Evolutionary conservation across 306 rosid species (phyloP), one percentile per base, ranked within the genome.

Genomic region (Adenanthera pavonina): DNA sequence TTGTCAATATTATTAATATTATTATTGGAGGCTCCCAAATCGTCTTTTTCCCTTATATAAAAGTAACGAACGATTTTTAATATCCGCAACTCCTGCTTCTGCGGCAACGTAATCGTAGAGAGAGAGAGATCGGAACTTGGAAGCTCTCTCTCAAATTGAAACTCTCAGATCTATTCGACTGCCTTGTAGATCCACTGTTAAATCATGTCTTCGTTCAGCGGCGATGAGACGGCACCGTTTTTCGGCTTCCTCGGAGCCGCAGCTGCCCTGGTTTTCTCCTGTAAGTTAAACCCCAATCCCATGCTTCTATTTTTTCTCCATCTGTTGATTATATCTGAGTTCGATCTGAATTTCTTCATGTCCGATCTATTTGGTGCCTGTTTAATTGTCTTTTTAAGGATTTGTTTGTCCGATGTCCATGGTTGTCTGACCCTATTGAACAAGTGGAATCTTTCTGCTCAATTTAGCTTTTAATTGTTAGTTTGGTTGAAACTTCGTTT

Each of bases 201-300:
- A 17, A 43, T n/a, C 35, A 92, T 92, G 97, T 82, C 94, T 83
- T 53, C 85, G 6, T 92, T 92, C 84, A 83, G 93, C 88, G 97
- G 97, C 90, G 97, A 92, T 86, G 97, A 92, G 71, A 92, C 97
- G 67, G 97, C 97, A 20, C 97, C 97, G 56, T 92, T 92, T 78
- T 92, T 92, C 74, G 97, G 97, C 91, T 92, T 92, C 90, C 94
- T 92, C n/a, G 97, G 97, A 41, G 97, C 97, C 76, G 97, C 97
- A 7, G 93, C 94, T 25, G 97, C 97, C 8, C 94, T 92, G 48
- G 91, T 92, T 34, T 92, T 92, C 87, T 92, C 97, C 61, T 92
- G 97, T 92, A 85, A 78, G 34, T 69, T 46, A n/a, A 69, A 19
- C 72, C 77, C 77, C 62, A 11, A 64, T 19, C 64, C 76, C 67